Conservation (phyloP, 2,329 filamentous ascomycete genomes). For the Arthrinium puccinioides region DNA sequence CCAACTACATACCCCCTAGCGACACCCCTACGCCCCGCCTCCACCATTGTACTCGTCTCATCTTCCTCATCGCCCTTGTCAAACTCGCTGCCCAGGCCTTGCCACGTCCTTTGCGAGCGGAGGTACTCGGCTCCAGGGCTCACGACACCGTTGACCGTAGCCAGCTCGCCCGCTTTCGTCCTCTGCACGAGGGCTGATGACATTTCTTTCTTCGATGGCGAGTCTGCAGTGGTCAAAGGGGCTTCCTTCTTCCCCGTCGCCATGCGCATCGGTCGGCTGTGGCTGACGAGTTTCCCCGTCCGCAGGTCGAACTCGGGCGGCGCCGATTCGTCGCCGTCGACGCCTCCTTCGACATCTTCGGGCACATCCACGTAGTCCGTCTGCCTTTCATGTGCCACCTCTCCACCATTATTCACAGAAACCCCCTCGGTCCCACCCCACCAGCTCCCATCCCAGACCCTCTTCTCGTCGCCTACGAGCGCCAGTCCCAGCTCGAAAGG, state of each 20-base stretch:
- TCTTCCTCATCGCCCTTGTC: slow-evolving; percentile 49
- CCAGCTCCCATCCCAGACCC: not conserved
- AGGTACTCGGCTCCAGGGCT: slow-evolving; percentile 90
- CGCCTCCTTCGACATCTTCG: slow-evolving; percentile 31
- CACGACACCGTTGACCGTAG: slow-evolving; percentile 75
- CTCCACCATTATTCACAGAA: slow-evolving; percentile 39
- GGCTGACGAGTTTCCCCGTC: slow-evolving; percentile 75
- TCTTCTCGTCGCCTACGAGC: slow-evolving; percentile 35
- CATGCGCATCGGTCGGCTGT: slow-evolving; percentile 66
- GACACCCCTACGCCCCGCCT: slow-evolving; percentile 81
- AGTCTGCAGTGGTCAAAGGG: slow-evolving; percentile 8
- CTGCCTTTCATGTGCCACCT: slow-evolving; percentile 11
- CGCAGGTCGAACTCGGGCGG: slow-evolving; percentile 89
- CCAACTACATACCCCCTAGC: slow-evolving; percentile 83
- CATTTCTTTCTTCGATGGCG: slow-evolving; percentile 14
- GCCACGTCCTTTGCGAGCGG: slow-evolving; percentile 78
- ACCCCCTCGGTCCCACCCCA: slow-evolving; percentile 63
- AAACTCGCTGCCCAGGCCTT: slow-evolving; percentile 84
- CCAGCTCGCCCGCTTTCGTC: slow-evolving; percentile 57
- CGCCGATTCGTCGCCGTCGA: slow-evolving; percentile 63
- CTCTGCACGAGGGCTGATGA: slow-evolving; percentile 55
- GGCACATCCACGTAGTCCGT: slow-evolving; percentile 5
- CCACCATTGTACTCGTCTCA: slow-evolving; percentile 59
- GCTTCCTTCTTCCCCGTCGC: slow-evolving; percentile 21
- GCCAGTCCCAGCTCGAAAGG: slow-evolving; percentile 85